Percentiles rank a stretch among this genome's conserved stretches.
These are phyloP conservation scores for Dactylellina leptospora DNA, from an alignment of 2,329 filamentous ascomycete genomes.

Conservation along the genomic window DNA sequence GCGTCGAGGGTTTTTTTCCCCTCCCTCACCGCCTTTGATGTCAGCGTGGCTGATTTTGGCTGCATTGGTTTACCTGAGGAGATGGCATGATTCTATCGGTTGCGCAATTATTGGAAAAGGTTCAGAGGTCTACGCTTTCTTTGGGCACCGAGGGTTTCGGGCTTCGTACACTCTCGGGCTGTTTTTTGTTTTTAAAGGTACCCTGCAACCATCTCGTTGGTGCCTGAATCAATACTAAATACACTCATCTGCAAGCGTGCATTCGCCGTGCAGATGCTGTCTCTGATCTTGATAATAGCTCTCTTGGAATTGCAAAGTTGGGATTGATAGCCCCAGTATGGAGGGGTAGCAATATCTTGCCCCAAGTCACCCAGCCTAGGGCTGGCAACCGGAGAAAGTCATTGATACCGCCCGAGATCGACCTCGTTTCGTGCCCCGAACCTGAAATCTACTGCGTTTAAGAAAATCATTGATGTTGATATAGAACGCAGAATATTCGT, in stretches of 20 bases:
- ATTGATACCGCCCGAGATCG: conserved; percentile 7
- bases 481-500: conserved; percentile 19
- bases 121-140: conserved; percentile 4
- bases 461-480: background rate
- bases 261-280: conserved; percentile 47
- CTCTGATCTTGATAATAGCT: conserved; percentile 43
- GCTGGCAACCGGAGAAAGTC: conserved; percentile 14
- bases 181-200: conserved; percentile 37
- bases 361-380: conserved; percentile 4
- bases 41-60: conserved; percentile 48
- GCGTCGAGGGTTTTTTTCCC: conserved; percentile 15
- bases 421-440: background rate
- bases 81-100: conserved; percentile 49
- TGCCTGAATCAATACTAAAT: conserved; percentile 37
- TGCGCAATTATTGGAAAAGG: conserved; percentile 49
- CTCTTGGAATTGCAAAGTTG: conserved; percentile 31
- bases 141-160: background rate
- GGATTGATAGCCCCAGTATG: conserved; percentile 20
- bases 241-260: conserved; percentile 32
- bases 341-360: conserved; percentile 36
- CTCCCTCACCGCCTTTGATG: conserved; percentile 39
- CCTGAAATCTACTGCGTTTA: conserved; percentile 4
- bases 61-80: conserved; percentile 32
- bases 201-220: conserved; percentile 48
- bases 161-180: conserved; percentile 40